Percentiles rank a stretch among this genome's conserved stretches.
These are phyloP conservation scores for Claviceps arundinis DNA, from an alignment of 2,329 filamentous ascomycete species.

Conservation along the genomic window DNA sequence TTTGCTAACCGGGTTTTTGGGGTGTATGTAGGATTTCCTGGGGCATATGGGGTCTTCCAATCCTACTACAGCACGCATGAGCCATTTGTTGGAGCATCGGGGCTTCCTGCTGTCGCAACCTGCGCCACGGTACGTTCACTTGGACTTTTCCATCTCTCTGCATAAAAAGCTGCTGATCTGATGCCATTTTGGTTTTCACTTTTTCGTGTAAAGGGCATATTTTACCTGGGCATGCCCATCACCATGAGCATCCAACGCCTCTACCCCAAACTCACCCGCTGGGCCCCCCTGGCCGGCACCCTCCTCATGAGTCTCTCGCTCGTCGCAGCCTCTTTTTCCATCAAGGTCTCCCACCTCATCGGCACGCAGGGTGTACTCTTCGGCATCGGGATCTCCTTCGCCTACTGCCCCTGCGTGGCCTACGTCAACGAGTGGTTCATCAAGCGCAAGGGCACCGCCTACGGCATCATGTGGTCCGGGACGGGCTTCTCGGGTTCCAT, in stretches of 20 bases:
- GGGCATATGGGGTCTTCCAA: slow-evolving; percentile 54
- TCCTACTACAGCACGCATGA: slow-evolving; percentile 45
- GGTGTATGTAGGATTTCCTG: slow-evolving; percentile 39
- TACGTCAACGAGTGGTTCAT: slow-evolving; percentile 46
- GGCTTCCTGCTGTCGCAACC: slow-evolving; percentile 47
- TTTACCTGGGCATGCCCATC: slow-evolving; percentile 35
- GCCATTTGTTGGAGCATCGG: slow-evolving; percentile 35
- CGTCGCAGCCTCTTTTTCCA: slow-evolving; percentile 34
- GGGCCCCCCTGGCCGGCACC: slow-evolving; percentile 26
- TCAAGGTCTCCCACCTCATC: slow-evolving; percentile 35
- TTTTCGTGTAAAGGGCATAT: slow-evolving; percentile 24
- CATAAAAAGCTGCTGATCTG: no score
- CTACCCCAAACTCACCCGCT: slow-evolving; percentile 23
- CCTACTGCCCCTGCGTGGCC: slow-evolving; percentile 37
- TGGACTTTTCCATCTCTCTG: background rate
- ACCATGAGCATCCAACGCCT: slow-evolving; percentile 29
- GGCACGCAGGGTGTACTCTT: slow-evolving; percentile 44
- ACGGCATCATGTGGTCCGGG: slow-evolving; percentile 40
- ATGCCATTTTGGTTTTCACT: no score
- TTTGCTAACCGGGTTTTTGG: background rate
- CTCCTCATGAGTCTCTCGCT: slow-evolving; percentile 33
- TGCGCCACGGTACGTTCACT: slow-evolving; percentile 32
- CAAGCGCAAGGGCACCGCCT: slow-evolving; percentile 37
- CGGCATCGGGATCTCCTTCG: slow-evolving; percentile 35
- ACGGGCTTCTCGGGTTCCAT: slow-evolving; percentile 33